Evolutionary conservation across 352 stramenopile species (phyloP), one percentile per base, ranked within the genome.

Genomic region (Blastocystis sp.): DNA sequence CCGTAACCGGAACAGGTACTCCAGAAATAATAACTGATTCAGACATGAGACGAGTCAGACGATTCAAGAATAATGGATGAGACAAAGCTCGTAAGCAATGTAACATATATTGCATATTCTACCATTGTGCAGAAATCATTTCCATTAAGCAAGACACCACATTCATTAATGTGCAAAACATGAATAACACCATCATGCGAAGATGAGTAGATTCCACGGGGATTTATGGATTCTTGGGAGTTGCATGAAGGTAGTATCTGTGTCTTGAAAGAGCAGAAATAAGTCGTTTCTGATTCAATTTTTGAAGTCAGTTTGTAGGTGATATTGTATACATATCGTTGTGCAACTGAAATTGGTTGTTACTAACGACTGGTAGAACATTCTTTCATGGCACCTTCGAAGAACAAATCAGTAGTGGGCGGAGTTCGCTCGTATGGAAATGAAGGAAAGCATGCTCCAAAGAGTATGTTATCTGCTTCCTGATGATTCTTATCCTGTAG

Each of bases 21-120:
- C 65, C 65, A 87, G 71, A 21, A 43, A 87, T 87, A 49, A 52
- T 5, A 54, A 87, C 65, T 16, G 65, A 75, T 14, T 42, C 16
- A 35, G 77, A 87, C 77, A 87, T 87, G 5, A 24, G 14, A 29
- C 77, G 19, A 14, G n/a, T 56, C 6, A 69, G 5, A 7, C 14
- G 14, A 21, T 35, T 19, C 24, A 42, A 69, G 5, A 21, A 7
- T 9, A 69, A 21, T 1, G 59, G 59, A 24, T 5, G 16, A 37
- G 59, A 69, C 14, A 69, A 32, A 24, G 59, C 35, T 69, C 59
- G 59, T 7, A 24, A 32, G 59, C 35, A 69, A 69, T 69, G 59
- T 19, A 69, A 46, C 59, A 32, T 32, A 21, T 37, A 21, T 63
- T 27, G 56, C 2, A 63, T 27, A 35, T 46, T 46, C 9, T 46